Percentiles rank a stretch among this genome's conserved stretches.
These are phyloP conservation scores for Tagetes erecta DNA, from an alignment of 129 eudicot species.

Conservation along the genomic window DNA sequence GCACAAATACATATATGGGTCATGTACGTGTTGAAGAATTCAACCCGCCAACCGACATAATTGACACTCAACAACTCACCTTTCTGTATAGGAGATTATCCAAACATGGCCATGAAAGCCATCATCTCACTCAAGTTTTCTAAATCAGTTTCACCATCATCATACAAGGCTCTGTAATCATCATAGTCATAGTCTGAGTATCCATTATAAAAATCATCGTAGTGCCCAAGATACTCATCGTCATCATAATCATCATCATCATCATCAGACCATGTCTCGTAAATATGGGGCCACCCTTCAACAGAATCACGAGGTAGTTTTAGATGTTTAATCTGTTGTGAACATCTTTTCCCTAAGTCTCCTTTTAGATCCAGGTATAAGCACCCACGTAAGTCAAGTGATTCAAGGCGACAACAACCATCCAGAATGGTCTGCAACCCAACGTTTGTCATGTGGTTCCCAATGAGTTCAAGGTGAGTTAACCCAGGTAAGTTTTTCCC, in stretches of 20 bases:
- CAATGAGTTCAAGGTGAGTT: not conserved
- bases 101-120: constrained; percentile 1
- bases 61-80: not conserved
- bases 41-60: too few relatives aligned
- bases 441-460: not conserved
- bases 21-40: too few relatives aligned
- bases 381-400: constrained; percentile 3
- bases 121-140: constrained; percentile 6
- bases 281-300: not conserved
- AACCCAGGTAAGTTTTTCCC: not conserved
- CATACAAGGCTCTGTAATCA: not conserved
- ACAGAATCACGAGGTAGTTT: not conserved
- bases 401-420: not conserved
- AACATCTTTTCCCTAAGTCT: not conserved
- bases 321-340: not conserved
- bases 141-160: not conserved
- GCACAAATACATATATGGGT: too few relatives aligned
- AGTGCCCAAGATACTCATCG: not conserved
- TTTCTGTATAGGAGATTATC: not conserved
- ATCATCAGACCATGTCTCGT: not conserved
- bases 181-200: not conserved
- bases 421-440: constrained; percentile 11
- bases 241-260: not conserved
- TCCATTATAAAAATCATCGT: not conserved
- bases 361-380: not conserved